A percentile compares a stretch with the other conserved stretches of the same genome.
phyloP scores from a whole-genome alignment of 2,329 filamentous ascomycete species.

The Paecilomyces dactylethromorphus region DNA sequence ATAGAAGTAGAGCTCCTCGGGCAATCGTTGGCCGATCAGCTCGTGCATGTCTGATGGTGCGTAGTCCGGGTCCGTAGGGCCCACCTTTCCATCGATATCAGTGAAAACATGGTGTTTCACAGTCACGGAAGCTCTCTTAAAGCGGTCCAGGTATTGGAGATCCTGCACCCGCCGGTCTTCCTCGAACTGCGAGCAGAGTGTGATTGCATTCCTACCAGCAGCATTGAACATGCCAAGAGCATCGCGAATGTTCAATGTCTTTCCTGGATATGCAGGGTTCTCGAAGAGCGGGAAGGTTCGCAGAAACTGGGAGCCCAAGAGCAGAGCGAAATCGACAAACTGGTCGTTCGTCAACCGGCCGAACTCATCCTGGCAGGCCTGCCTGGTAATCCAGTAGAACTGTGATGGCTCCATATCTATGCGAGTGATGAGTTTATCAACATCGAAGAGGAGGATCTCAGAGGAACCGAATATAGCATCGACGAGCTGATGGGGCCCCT shows the following conservation, averaged over 20 bases:
- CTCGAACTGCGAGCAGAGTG: conserved; percentile 69
- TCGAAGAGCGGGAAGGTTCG: conserved; percentile 72
- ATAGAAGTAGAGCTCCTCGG: conserved; percentile 86
- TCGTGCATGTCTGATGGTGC: conserved; percentile 80
- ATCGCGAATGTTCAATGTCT: conserved; percentile 58
- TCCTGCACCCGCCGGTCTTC: conserved; percentile 69
- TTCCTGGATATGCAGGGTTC: conserved; percentile 51
- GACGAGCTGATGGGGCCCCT: conserved; percentile 59
- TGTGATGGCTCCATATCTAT: conserved; percentile 52
- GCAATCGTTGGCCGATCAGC: conserved; percentile 82
- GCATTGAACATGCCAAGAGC: conserved; percentile 70
- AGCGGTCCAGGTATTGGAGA: conserved; percentile 75
- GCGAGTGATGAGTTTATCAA: conserved; percentile 64
- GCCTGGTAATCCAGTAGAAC: conserved; percentile 60
- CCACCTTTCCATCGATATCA: conserved; percentile 67
- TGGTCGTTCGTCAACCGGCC: conserved; percentile 58
- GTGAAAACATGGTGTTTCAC: conserved; percentile 85
- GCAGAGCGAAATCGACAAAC: conserved; percentile 76
- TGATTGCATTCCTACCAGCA: conserved; percentile 61
- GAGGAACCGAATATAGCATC: conserved; percentile 77
- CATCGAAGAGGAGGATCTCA: conserved; percentile 78
- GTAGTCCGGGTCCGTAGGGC: conserved; percentile 64
- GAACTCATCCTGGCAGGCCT: conserved; percentile 64
- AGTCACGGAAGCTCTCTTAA: conserved; percentile 75
- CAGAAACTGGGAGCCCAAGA: conserved; percentile 76